These are phyloP conservation scores for Alectoria sarmentosa DNA, from an alignment of 495 filamentous ascomycete genomes.

Conservation along the genomic window DNA sequence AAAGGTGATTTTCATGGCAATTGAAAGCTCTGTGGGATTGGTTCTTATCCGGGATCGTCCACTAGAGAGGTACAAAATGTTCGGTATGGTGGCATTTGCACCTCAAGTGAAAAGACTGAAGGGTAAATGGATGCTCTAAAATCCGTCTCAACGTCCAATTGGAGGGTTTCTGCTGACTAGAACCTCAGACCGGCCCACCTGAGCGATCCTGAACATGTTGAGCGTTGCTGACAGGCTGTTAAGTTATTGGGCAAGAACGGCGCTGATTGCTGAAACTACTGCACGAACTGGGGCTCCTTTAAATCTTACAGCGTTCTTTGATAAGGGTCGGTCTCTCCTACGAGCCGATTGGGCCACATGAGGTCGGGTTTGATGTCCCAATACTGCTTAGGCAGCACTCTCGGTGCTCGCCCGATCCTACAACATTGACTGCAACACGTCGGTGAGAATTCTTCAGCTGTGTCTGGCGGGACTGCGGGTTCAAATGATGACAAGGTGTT, in stretches of 20 bases:
- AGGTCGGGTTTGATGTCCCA: neutral
- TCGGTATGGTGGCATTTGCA: neutral
- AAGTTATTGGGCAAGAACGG: neutral
- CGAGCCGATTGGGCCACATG: neutral
- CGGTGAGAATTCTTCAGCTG: neutral
- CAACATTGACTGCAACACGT: neutral
- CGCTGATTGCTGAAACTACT: neutral
- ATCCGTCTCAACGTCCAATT: neutral
- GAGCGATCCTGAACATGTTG: neutral
- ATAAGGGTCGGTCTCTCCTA: neutral
- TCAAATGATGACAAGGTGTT: neutral
- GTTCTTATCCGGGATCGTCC: too few species aligned
- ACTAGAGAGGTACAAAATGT: too few species aligned
- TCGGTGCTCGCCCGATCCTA: neutral
- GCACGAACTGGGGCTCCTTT: neutral
- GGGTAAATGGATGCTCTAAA: too few species aligned
- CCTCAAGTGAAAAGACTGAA: neutral
- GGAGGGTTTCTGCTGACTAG: neutral
- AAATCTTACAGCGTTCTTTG: neutral
- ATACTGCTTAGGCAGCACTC: neutral
- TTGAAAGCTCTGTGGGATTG: too few species aligned
- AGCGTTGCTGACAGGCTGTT: neutral
- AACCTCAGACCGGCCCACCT: neutral
- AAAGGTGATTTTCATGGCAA: neutral
- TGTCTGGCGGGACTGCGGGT: neutral